Evolutionary conservation across 306 rosid genomes (phyloP).

Genomic region (Acacia melanoxylon): DNA sequence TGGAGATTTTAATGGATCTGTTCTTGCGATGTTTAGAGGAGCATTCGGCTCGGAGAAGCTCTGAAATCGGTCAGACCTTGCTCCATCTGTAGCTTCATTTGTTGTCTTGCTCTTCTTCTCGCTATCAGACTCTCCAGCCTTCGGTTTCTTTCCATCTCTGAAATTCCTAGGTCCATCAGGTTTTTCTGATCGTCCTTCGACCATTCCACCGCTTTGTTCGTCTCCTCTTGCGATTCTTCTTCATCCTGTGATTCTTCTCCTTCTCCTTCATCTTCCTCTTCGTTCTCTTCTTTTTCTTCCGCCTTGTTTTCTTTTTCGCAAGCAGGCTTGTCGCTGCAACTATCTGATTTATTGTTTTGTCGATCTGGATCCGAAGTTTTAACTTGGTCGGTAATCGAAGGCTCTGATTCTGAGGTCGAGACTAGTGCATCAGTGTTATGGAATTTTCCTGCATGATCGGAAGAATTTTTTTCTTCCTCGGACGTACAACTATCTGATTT

Average conservation of each 20-base stretch:
- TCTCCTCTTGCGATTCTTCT: slow-evolving; percentile 39
- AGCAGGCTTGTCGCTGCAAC: slow-evolving; percentile 1
- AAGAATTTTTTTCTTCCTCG: not conserved
- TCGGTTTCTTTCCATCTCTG: slow-evolving; percentile 81
- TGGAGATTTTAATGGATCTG: slow-evolving; percentile 6
- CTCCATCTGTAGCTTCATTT: slow-evolving; percentile 41
- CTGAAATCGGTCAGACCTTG: slow-evolving; percentile 34
- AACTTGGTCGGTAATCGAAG: not conserved
- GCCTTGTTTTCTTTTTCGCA: slow-evolving; percentile 29
- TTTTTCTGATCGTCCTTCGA: slow-evolving; percentile 80
- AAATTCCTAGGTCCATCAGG: slow-evolving; percentile 70
- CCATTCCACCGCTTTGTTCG: slow-evolving; percentile 75
- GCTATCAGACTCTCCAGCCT: slow-evolving; percentile 79
- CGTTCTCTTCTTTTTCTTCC: slow-evolving; percentile 44
- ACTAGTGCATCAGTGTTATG: not conserved
- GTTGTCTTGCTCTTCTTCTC: slow-evolving; percentile 62
- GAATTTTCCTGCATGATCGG: not conserved
- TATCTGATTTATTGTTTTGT: slow-evolving; percentile 19
- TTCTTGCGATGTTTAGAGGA: slow-evolving; percentile 43
- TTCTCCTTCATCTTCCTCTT: slow-evolving; percentile 25
- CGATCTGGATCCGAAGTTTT: not conserved
- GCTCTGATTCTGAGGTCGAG: not conserved
- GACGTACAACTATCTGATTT: not conserved
- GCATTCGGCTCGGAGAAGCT: slow-evolving; percentile 34
- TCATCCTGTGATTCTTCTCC: slow-evolving; percentile 38